These are phyloP conservation scores for Globisporangium paddicum DNA, from an alignment of 352 stramenopile species.

Conservation along the genomic window DNA sequence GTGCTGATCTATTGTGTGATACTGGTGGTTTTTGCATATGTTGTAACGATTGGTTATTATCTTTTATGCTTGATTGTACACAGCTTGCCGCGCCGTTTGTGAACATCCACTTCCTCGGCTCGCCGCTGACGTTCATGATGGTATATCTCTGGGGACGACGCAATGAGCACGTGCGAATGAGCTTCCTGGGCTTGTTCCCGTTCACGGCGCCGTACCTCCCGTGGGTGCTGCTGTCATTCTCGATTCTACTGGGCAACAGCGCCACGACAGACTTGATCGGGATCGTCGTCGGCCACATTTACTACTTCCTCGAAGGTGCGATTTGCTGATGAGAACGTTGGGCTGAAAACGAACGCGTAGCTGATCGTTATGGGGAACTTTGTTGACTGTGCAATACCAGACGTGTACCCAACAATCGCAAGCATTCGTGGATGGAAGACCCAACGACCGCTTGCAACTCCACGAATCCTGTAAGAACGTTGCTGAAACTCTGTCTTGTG, in stretches of 20 bases:
- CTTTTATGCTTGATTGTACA: background rate
- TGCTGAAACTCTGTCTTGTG: conserved; percentile 5
- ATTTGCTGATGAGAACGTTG: background rate
- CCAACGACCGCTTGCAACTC: conserved; percentile 89
- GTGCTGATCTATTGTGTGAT: conserved; percentile 10
- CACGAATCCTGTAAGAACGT: conserved; percentile 79
- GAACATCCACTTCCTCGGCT: conserved; percentile 97
- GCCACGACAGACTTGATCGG: conserved; percentile 97
- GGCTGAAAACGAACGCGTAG: background rate
- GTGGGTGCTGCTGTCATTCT: conserved; percentile 98
- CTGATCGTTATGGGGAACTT: background rate
- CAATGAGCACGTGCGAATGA: conserved; percentile 97
- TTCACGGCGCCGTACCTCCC: conserved; percentile 98
- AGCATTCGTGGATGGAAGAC: conserved; percentile 94
- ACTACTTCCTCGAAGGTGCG: conserved; percentile 97
- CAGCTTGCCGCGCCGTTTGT: conserved; percentile 95
- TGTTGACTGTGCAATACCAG: conserved; percentile 29
- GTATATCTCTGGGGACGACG: conserved; percentile 97
- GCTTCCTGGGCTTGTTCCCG: conserved; percentile 96
- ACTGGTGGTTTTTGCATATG: background rate
- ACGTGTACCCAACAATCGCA: conserved; percentile 97
- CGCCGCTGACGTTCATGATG: conserved; percentile 99
- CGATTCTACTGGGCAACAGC: conserved; percentile 92
- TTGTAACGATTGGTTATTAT: background rate
- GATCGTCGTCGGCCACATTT: conserved; percentile 98